A percentile compares a stretch with the other conserved stretches of the same genome.
phyloP scores from a whole-genome alignment of 2,329 filamentous ascomycete species.

The Fusarium sp. region DNA sequence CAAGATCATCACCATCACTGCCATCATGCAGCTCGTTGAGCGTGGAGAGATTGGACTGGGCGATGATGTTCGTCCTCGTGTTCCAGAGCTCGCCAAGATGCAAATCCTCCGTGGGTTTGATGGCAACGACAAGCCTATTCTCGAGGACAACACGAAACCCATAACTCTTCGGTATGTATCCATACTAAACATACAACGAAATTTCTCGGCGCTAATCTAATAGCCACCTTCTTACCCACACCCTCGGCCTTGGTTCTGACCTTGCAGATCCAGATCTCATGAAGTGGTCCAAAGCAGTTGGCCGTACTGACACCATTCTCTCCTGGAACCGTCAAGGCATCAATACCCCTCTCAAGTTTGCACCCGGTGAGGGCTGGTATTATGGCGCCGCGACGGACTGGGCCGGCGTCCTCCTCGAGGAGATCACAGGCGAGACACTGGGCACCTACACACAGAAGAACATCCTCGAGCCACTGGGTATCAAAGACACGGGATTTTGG shows the following conservation, averaged over 20 bases:
- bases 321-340: constrained; percentile 52
- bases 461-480: constrained; percentile 52
- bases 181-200: background rate
- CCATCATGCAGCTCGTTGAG: constrained; percentile 56
- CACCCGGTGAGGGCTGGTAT: constrained; percentile 60
- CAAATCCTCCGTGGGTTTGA: constrained; percentile 54
- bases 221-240: constrained; percentile 61
- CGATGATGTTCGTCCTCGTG: constrained; percentile 48
- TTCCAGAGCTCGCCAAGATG: constrained; percentile 50
- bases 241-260: constrained; percentile 60
- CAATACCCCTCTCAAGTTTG: constrained; percentile 56
- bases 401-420: constrained; percentile 58
- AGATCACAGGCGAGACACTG: constrained; percentile 51
- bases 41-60: constrained; percentile 50
- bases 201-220: background rate
- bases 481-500: constrained; percentile 53
- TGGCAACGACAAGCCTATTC: constrained; percentile 49
- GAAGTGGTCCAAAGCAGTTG: constrained; percentile 53
- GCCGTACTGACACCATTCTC: constrained; percentile 48
- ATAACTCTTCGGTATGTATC: constrained; percentile 53
- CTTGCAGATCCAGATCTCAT: constrained; percentile 52
- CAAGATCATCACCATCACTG: constrained; percentile 54
- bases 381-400: constrained; percentile 63
- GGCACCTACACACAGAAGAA: constrained; percentile 52
- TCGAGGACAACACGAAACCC: constrained; percentile 50